These are phyloP conservation scores for Diaporthe aspalathi DNA, from an alignment of 2,329 filamentous ascomycete species.

Conservation along the genomic window DNA sequence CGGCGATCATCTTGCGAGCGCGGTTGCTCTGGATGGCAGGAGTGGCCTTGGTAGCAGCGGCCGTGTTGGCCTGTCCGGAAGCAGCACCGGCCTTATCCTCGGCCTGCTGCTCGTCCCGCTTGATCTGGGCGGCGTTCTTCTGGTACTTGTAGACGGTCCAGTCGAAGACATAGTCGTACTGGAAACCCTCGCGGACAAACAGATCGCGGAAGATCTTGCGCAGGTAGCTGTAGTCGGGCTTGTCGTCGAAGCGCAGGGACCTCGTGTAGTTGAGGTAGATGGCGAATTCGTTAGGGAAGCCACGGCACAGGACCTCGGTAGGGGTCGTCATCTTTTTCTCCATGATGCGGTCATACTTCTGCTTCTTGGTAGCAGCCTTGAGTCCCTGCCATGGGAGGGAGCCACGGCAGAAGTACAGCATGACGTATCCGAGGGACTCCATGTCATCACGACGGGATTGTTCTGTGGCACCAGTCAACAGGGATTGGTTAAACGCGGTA, in stretches of 20 bases:
- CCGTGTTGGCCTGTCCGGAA: conserved; percentile 68
- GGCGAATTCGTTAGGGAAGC: conserved; percentile 99
- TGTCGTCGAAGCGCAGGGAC: conserved; percentile 98
- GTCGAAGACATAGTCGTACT: conserved; percentile 99
- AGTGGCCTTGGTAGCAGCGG: conserved; percentile 70
- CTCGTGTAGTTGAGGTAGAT: conserved; percentile 99
- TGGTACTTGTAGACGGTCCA: conserved; percentile 99
- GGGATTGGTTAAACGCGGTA: not conserved
- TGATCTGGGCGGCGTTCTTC: conserved; percentile 97
- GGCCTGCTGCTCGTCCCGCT: conserved; percentile 80
- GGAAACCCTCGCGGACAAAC: conserved; percentile 98
- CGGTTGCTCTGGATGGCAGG: conserved; percentile 78
- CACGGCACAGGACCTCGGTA: conserved; percentile 97
- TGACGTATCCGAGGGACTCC: conserved; percentile 98
- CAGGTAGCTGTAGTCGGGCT: conserved; percentile 99
- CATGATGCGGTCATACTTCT: conserved; percentile 99
- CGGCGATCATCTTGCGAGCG: conserved; percentile 84
- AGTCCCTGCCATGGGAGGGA: conserved; percentile 98
- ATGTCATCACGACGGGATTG: conserved; percentile 99
- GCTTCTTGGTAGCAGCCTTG: conserved; percentile 99
- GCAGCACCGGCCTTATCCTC: conserved; percentile 80
- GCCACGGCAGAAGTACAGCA: conserved; percentile 99
- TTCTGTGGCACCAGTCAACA: conserved; percentile 66
- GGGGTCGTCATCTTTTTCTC: conserved; percentile 99
- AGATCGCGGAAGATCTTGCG: conserved; percentile 99